A percentile compares a stretch with the other conserved stretches of the same genome.
Conservation (phyloP, 2,329 filamentous ascomycete species). For the Colletotrichum eleusines region DNA sequence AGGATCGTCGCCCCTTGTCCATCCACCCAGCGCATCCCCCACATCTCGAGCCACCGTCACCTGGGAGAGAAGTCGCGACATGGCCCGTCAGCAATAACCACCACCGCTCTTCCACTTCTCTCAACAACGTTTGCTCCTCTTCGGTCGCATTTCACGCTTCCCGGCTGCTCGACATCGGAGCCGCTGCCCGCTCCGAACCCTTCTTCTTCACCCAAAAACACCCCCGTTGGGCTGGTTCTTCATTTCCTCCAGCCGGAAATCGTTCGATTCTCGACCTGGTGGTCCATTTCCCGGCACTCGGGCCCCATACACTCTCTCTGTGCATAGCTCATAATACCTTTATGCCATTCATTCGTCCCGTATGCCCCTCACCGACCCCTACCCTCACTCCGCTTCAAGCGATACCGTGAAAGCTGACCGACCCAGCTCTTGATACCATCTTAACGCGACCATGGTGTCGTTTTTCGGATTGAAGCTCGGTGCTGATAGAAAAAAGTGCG, state of each 20-base stretch:
- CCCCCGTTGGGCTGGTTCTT: constrained; percentile 8
- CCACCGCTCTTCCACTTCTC: constrained; percentile 26
- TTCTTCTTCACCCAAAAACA: constrained; percentile 1
- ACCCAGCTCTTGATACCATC: constrained; percentile 30
- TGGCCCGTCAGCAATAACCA: constrained; percentile 40
- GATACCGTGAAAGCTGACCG: constrained; percentile 12
- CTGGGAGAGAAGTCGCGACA: constrained; percentile 38
- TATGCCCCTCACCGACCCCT: constrained; percentile 37
- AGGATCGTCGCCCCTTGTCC: constrained; percentile 41
- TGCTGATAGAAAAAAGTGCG: constrained; percentile 66
- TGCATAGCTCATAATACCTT: constrained; percentile 34
- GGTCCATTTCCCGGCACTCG: constrained; percentile 10
- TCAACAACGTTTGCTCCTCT: constrained; percentile 21
- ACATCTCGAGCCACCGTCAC: constrained; percentile 25
- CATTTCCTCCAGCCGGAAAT: constrained; percentile 14
- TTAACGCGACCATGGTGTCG: constrained; percentile 62
- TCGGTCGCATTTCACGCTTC: constrained; percentile 27
- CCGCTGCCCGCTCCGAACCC: constrained; percentile 24
- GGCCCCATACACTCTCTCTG: constrained; percentile 20
- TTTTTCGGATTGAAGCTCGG: constrained; percentile 70
- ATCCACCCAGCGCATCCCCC: constrained; percentile 30
- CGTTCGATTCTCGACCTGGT: constrained; percentile 16
- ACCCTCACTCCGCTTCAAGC: neutral
- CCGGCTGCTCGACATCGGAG: constrained; percentile 25
- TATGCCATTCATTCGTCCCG: constrained; percentile 27